phyloP scores from a whole-genome alignment of 345 rosid species.

The Stellera chamaejasme region DNA sequence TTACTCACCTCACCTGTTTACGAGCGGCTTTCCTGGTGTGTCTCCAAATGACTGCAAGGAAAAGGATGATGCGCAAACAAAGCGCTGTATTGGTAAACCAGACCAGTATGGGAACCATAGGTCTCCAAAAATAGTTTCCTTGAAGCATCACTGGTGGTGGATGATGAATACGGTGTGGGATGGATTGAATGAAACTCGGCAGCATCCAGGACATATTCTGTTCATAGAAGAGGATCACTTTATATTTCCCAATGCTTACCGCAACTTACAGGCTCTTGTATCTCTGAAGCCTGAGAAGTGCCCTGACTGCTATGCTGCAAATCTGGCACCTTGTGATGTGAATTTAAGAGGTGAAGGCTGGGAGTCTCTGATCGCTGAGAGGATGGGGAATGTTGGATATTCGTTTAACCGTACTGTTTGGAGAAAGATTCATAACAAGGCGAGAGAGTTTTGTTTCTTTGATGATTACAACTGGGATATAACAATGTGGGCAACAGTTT shows the following conservation, averaged over 20 bases:
- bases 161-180: slow-evolving; percentile 99
- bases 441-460: slow-evolving; percentile 77
- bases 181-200: slow-evolving; percentile 68
- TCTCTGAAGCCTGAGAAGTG: slow-evolving; percentile 60
- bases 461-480: slow-evolving; percentile 99
- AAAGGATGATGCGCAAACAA: slow-evolving; percentile 50
- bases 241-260: slow-evolving; percentile 86
- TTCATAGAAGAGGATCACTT: slow-evolving; percentile 99
- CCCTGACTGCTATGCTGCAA: slow-evolving; percentile 84
- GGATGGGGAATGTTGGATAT: slow-evolving; percentile 94
- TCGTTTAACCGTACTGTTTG: slow-evolving; percentile 78
- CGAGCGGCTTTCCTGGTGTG: slow-evolving; percentile 56
- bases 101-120: slow-evolving; percentile 97
- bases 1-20: slow-evolving; percentile 74
- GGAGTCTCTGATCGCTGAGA: slow-evolving; percentile 70
- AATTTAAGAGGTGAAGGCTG: slow-evolving; percentile 80
- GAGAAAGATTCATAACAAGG: slow-evolving; percentile 74
- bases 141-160: slow-evolving; percentile 99
- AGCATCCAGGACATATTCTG: slow-evolving; percentile 61
- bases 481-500: slow-evolving; percentile 97
- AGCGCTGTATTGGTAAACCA: slow-evolving; percentile 60
- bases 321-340: slow-evolving; percentile 89
- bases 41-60: slow-evolving; percentile 56
- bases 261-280: slow-evolving; percentile 67
- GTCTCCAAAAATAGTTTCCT: slow-evolving; percentile 72